phyloP scores from a whole-genome alignment of 129 eudicot genomes.

The Escallonia herrerae region DNA sequence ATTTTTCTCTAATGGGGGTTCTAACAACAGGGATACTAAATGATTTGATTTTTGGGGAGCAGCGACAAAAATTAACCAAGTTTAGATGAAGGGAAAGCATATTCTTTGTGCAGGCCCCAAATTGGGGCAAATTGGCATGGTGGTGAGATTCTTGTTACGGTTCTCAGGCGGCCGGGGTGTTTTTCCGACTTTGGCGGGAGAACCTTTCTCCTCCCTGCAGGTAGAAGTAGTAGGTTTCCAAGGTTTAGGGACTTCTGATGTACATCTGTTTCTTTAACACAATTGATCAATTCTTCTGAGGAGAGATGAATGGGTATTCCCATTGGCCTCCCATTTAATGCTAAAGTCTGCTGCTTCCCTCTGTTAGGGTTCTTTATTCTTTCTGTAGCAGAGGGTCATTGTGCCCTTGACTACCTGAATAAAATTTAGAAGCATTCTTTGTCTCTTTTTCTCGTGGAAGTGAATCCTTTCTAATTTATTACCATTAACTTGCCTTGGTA shows the following conservation, averaged over 20 bases:
- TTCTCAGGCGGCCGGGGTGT: constrained; percentile 33
- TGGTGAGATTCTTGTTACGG: constrained; percentile 27
- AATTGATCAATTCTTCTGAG: constrained; percentile 43
- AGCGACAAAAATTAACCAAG: constrained; percentile 41
- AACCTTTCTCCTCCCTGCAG: constrained; percentile 36
- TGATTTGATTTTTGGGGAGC: constrained; percentile 33
- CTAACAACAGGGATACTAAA: constrained; percentile 54
- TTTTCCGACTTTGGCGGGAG: constrained; percentile 54
- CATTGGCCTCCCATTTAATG: constrained; percentile 19
- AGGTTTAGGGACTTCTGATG: constrained; percentile 33
- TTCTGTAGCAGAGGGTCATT: constrained; percentile 54
- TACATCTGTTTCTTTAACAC: constrained; percentile 38
- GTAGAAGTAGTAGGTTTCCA: constrained; percentile 25
- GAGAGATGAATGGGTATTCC: constrained; percentile 25
- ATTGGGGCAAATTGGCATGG: constrained; percentile 49
- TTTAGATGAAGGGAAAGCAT: constrained; percentile 38
- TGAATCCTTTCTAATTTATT: no score
- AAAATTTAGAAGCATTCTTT: constrained; percentile 6
- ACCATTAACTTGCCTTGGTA: no score
- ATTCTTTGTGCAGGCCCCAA: constrained; percentile 79
- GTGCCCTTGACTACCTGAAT: constrained; percentile 28
- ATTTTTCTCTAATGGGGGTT: constrained; percentile 28
- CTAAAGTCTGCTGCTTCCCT: constrained; percentile 52
- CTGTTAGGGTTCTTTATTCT: constrained; percentile 48
- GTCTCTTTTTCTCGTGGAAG: background rate